phyloP scores from a whole-genome alignment of 805 yeast genomes.

The Citeromyces nyonsensis region DNA sequence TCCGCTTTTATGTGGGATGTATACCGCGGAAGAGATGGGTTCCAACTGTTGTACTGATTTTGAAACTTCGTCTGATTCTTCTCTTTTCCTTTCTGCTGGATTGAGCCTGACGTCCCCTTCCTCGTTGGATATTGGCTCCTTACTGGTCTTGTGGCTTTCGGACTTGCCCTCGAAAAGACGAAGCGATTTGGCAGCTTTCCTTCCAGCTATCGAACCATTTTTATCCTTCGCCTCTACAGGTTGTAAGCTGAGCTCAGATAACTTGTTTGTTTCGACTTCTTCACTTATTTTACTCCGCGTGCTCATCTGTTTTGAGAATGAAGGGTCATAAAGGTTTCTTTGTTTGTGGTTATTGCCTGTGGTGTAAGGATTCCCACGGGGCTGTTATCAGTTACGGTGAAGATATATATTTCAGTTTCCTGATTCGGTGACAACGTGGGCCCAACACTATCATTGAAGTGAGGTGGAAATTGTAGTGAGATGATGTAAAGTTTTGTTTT shows the following conservation, averaged over 20 bases:
- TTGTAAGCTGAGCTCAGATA: neutral
- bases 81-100: neutral
- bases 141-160: slow-evolving; percentile 8
- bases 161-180: slow-evolving; percentile 27
- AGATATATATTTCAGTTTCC: no score
- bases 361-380: no score
- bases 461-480: no score
- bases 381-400: no score
- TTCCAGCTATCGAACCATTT: slow-evolving; percentile 20
- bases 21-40: slow-evolving; percentile 58
- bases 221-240: slow-evolving; percentile 1
- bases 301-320: no score
- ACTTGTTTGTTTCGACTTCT: no score
- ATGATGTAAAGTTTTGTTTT: no score
- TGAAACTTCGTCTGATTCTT: neutral
- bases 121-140: slow-evolving; percentile 1
- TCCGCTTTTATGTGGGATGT: slow-evolving; percentile 37
- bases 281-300: no score
- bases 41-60: slow-evolving; percentile 17
- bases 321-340: no score
- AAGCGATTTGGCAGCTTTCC: slow-evolving; percentile 43
- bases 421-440: no score
- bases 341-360: no score
- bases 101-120: neutral
- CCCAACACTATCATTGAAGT: no score